These are phyloP conservation scores for Gnaphalium uliginosum DNA, from an alignment of 129 eudicot genomes.

Conservation along the genomic window DNA sequence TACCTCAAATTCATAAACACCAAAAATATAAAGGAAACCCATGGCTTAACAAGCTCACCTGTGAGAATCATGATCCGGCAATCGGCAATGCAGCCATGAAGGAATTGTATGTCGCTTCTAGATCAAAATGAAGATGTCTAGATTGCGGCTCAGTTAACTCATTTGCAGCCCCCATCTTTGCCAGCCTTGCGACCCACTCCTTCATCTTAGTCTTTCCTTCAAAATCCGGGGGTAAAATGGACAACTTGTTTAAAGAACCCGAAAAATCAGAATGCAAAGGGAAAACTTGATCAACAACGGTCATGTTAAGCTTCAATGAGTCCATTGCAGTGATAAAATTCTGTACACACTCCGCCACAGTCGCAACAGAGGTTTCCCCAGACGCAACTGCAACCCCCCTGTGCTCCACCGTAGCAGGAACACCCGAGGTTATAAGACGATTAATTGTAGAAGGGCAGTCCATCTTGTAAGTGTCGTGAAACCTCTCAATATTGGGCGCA, in stretches of 20 bases:
- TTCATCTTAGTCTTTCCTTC: constrained; percentile 90
- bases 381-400: constrained; percentile 71
- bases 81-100: constrained; percentile 90
- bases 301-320: constrained; percentile 79
- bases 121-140: constrained; percentile 69
- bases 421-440: constrained; percentile 75
- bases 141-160: constrained; percentile 91
- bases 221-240: constrained; percentile 71
- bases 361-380: constrained; percentile 53
- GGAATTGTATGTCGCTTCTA: constrained; percentile 91
- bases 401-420: constrained; percentile 95
- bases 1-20: background rate
- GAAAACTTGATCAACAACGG: constrained; percentile 89
- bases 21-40: background rate
- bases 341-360: constrained; percentile 94
- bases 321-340: constrained; percentile 89
- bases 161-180: constrained; percentile 87
- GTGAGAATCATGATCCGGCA: constrained; percentile 55
- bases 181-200: constrained; percentile 70
- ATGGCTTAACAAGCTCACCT: background rate
- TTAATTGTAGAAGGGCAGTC: constrained; percentile 80
- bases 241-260: constrained; percentile 65
- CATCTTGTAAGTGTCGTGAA: constrained; percentile 77
- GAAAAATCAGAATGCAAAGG: constrained; percentile 74
- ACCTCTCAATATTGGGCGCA: constrained; percentile 74